Evolutionary conservation across 306 rosid genomes (phyloP), one percentile per base, ranked within the genome.

Genomic region (Cicer judaicum): DNA sequence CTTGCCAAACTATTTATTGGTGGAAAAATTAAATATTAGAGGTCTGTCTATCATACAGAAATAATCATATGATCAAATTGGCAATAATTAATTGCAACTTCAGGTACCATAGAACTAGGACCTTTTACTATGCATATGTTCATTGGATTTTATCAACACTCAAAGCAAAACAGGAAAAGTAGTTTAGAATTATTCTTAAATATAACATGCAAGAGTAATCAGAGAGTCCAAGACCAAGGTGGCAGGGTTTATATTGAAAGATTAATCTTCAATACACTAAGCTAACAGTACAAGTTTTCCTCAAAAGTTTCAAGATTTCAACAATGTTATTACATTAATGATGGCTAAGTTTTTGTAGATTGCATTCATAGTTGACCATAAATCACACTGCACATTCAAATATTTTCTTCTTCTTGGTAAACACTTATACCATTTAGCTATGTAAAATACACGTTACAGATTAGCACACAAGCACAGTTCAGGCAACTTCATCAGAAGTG

Each of bases 381-480:
- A 10, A 64, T 43, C 64, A 48, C 15, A 52, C 24, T n/a, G 4
- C 44, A 54, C 38, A 50, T n/a, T 10, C 65, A 60, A 10, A 10
- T 39, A 24, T 38, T 64, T 19, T 39, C 50, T 41, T 11, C n/a
- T 50, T 50, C 10, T 19, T 55, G 36, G 10, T 55, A 19, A 9
- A 55, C 62, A 55, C n/a, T 55, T 12, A 21, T 69, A n/a, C 14
- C 56, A 46, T 38, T 43, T 62, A 63, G 57, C 24, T 50, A 52
- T 36, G 36, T 44, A 62, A 39, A 73, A 8, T 55, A 29, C 15
- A 39, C 12, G 11, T 14, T 39, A 21, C 66, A 21, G 21, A 64
- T 14, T 12, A 59, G 13, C 54, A 85, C 77, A 78, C 76, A 70
- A 80, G 73, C 82, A 75, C 57, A 74, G 82, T 79, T 87, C 90